A percentile compares a stretch with the other conserved stretches of the same genome.
phyloP scores from a whole-genome alignment of 257 asterid genomes.

The Solanum rostratum region DNA sequence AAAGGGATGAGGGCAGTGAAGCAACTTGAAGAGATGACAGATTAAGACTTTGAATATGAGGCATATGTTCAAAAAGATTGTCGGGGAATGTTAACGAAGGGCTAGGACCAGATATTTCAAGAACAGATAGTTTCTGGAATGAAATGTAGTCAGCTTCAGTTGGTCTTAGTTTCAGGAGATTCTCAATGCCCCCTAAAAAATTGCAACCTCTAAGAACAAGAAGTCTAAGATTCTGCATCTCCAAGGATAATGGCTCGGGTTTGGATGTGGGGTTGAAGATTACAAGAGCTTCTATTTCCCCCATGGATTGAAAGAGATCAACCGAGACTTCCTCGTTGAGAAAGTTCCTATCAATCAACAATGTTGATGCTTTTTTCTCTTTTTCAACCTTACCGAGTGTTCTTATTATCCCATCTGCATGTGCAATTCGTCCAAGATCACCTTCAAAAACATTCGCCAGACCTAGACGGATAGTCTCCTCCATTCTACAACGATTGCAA shows the following conservation, averaged over 20 bases:
- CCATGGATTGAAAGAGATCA: background rate
- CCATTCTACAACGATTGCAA: background rate
- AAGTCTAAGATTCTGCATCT: background rate
- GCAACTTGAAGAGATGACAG: background rate
- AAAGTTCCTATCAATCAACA: background rate
- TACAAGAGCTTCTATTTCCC: background rate
- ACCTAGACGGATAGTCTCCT: background rate
- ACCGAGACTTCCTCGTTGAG: background rate
- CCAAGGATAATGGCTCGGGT: background rate
- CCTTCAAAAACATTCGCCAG: background rate
- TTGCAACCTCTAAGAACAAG: background rate
- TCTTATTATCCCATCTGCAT: background rate
- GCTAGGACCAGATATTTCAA: background rate
- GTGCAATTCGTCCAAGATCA: background rate
- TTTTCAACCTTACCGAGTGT: background rate
- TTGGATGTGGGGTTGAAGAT: background rate
- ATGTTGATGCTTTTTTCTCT: background rate
- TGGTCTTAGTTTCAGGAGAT: background rate
- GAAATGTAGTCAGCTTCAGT: background rate
- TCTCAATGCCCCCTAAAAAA: background rate
- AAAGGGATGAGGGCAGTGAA: background rate
- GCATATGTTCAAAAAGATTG: background rate
- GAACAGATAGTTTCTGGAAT: background rate
- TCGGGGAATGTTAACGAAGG: background rate
- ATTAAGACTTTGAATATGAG: background rate